phyloP scores from a whole-genome alignment of 2,329 filamentous ascomycete species.

The Stachybotrys chartarum region DNA sequence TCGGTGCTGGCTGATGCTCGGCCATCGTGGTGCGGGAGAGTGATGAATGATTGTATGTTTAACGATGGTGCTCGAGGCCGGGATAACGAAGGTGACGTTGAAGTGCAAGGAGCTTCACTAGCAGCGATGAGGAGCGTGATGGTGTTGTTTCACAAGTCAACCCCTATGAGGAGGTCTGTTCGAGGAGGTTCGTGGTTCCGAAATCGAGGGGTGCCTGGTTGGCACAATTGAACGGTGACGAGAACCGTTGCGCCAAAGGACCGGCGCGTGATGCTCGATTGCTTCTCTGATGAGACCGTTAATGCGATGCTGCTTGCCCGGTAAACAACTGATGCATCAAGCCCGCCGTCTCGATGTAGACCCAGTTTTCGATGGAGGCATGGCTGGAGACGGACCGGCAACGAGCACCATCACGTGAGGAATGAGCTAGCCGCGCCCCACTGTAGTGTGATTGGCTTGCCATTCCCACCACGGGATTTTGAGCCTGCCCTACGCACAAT shows the following conservation, averaged over 20 bases:
- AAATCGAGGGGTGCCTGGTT: neutral
- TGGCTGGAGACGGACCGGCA: slow-evolving; percentile 3
- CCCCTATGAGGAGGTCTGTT: neutral
- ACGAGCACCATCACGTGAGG: slow-evolving; percentile 17
- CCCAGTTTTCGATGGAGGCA: slow-evolving; percentile 11
- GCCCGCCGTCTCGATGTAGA: slow-evolving; percentile 7
- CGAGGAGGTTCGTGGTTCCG: neutral
- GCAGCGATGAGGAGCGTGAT: neutral
- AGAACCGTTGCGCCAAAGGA: neutral
- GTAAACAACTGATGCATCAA: neutral
- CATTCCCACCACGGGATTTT: slow-evolving; percentile 24
- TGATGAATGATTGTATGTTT: neutral
- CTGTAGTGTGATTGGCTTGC: slow-evolving; percentile 27
- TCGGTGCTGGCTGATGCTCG: slow-evolving; percentile 17
- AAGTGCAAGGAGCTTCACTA: neutral
- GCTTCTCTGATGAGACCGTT: neutral
- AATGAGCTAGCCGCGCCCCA: neutral
- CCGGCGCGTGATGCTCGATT: neutral
- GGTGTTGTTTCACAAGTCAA: neutral
- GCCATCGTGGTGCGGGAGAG: slow-evolving; percentile 12
- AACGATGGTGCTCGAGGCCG: too few relatives aligned
- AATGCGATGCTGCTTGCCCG: neutral
- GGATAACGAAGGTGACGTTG: neutral
- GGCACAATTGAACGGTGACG: neutral
- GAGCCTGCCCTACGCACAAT: slow-evolving; percentile 35